Evolutionary conservation across 83 land plant genomes (phyloP), one percentile per base, ranked within the genome.

Genomic region (Diphasiastrum complanatum): DNA sequence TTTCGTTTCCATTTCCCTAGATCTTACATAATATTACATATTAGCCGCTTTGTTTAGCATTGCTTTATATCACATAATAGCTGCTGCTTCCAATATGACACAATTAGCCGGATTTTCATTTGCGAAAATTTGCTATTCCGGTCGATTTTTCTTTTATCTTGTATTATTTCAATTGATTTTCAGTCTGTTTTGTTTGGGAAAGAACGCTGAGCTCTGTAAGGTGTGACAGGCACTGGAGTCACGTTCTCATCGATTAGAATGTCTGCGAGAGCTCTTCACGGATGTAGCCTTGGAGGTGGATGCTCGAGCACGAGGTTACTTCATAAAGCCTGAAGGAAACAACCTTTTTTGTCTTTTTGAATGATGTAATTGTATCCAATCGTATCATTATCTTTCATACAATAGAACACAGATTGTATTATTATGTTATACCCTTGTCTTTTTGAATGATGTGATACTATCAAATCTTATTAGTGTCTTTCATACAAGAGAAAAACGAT

Each of bases 271-370:
- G 57, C 71, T 93, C 47, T 89, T 93, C 56, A 84, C 96, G 23
- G 99, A 93, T 70, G 80, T 93, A 30, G 99, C 91, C 41, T 69
- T 93, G 37, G 96, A 93, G 68, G 74, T 93, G 8, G 99, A 93
- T 68, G 81, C 61, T 25, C 84, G 92, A 27, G 96, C 99, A 1
- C 70, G 62, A 76, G 92, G 92, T 87, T 26, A 5, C 6, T 55
- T 28, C 5, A 14, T 31, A 5, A 55, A 10, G 36, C 5, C 5
- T 48, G 51, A 48, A 18, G 5, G 26, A 2, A 34, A 20, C 2
- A 10, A 10, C 11, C 16, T 16, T 63, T 47, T 26, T 47, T 33
- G 29, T 48, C n/a, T n/a, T n/a, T n/a, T n/a, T n/a, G n/a, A n/a
- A n/a, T n/a, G n/a, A n/a, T n/a, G n/a, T n/a, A n/a, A n/a, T n/a